Base-by-base conservation (phyloP, 192 early-diverging fungal genomes). In the Umbelopsis isabellina region DNA sequence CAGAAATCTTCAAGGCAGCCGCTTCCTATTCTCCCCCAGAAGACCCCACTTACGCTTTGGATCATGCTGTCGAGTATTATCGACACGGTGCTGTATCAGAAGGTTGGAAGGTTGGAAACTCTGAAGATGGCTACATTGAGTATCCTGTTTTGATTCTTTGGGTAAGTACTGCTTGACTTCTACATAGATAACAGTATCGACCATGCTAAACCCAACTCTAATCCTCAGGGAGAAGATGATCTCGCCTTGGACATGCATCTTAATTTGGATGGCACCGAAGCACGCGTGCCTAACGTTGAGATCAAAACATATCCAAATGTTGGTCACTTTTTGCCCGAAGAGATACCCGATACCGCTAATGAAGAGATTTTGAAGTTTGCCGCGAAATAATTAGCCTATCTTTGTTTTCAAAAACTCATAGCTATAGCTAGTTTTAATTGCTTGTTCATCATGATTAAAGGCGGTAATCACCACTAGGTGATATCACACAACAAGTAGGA, bases 181-280 rank as follows among this genome's bases (percentile, higher is more conserved):
- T 41, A 6, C 37, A 41, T 9, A 41, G 37, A 41, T 4, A 41
- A 41, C 7, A 41, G 35, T 12, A 22, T 52, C 35, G 12, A 15
- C 52, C 9, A 47, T 65, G 7, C 15, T 12, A 51, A 11, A 21
- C 41, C 41, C 8, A n/a, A 44, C 15, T 46, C 66, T 46, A 25
- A 21, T 33, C 12, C 58, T 47, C 21, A 74, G 72, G 72, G 72
- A 61, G 72, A 74, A 58, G 15, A 74, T 4, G 67, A 74, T 68
- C 13, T 45, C 33, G 33, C 67, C 4, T 48, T 74, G 21, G 35
- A 74, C 15, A 35, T 46, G 25, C 20, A 52, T 0, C 2, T 74
- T 23, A 51, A 65, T 68, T 49, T 61, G 45, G 23, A 55, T 12
- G 58, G 58, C 45, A 9, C 46, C 21, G 46, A 37, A 47, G 23